A percentile compares a stretch with the other conserved stretches of the same genome.
Evolutionary conservation across 768 basidiomycete species (phyloP).

Genomic region (Exsudoporus frostii): DNA sequence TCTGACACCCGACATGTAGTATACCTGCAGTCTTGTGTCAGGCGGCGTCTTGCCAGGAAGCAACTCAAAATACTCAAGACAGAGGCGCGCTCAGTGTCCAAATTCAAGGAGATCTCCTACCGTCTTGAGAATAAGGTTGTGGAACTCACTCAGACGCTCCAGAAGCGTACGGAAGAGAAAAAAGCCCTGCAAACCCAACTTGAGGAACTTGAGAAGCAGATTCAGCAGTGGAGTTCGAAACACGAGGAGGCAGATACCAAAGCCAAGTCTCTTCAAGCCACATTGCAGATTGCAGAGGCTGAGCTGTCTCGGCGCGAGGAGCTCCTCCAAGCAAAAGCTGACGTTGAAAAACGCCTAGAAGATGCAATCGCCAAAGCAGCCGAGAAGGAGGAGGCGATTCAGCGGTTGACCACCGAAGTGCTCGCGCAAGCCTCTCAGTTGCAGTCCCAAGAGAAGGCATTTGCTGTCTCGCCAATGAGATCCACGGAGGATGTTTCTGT

Average conservation of each 20-base stretch:
- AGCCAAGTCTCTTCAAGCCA: constrained; percentile 66
- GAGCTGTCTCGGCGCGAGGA: constrained; percentile 72
- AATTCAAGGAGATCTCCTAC: constrained; percentile 98
- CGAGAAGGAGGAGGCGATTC: constrained; percentile 84
- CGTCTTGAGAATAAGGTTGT: constrained; percentile 98
- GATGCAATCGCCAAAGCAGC: constrained; percentile 67
- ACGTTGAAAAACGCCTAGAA: constrained; percentile 76
- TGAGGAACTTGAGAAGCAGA: constrained; percentile 75
- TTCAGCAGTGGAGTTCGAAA: constrained; percentile 79
- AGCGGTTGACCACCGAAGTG: constrained; percentile 77
- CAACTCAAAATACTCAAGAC: constrained; percentile 80
- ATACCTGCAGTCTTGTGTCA: constrained; percentile 87
- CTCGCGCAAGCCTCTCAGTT: constrained; percentile 68
- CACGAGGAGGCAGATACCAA: constrained; percentile 84
- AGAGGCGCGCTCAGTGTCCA: constrained; percentile 95
- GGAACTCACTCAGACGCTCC: constrained; percentile 92
- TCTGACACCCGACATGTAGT: constrained; percentile 70
- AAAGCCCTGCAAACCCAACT: constrained; percentile 80
- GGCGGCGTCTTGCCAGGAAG: constrained; percentile 82
- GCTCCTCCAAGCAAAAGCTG: constrained; percentile 69
- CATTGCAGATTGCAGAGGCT: constrained; percentile 66
- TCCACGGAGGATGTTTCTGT: constrained; percentile 83
- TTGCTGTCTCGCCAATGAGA: constrained; percentile 61
- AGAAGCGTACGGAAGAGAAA: constrained; percentile 87
- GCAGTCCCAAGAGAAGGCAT: constrained; percentile 69